Base-by-base conservation (phyloP, 2,329 filamentous ascomycete species). In the Trichoderma sp. region DNA sequence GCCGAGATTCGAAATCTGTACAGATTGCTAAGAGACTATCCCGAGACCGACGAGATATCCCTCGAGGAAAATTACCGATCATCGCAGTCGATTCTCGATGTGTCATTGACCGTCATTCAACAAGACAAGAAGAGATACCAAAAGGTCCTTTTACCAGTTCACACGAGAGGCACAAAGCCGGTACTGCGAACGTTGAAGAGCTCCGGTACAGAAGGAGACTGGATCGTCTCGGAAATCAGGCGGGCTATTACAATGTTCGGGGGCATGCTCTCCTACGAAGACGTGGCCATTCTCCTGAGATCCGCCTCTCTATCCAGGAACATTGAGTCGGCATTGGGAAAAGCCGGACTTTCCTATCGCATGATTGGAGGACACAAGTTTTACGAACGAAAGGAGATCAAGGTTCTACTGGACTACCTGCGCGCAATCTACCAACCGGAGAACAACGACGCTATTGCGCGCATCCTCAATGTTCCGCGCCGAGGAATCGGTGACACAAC, bases 31-130 rank as follows among this genome's bases (percentile, higher is more conserved):
- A 81, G 81, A 48, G 88, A 92, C 66, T 97, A 90, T 72, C 88
- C 88, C 0, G 85, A 90, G 28, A 95, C 93, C 0, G 84, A 92
- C 5, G 90, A 95, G 65, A 87, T 97, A 51, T 88, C 94, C 6
- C 81, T 99, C 2, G 91, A 97, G 74, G 91, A 97, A 72, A 99
- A 98, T 72, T 99, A 99, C 74, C 87, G 94, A 24, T 98, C 94
- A 1, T 96, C 93, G 0, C 91, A 89, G 45, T 88, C 88, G 7
- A 97, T 99, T 66, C 81, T 98, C 26, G 83, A 86, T 66, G 87
- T 90, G 6, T 93, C 95, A 0, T 83, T 96, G 67, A 86, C 89
- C 67, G 88, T 99, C 55, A 98, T 99, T 67, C 89, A 97, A 75
- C 94, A 98, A 76, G 94, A 99, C 75, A 84, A 85, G 57, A 86